Base-by-base conservation (phyloP, 805 yeast genomes). In the Blastobotrys robertii region DNA sequence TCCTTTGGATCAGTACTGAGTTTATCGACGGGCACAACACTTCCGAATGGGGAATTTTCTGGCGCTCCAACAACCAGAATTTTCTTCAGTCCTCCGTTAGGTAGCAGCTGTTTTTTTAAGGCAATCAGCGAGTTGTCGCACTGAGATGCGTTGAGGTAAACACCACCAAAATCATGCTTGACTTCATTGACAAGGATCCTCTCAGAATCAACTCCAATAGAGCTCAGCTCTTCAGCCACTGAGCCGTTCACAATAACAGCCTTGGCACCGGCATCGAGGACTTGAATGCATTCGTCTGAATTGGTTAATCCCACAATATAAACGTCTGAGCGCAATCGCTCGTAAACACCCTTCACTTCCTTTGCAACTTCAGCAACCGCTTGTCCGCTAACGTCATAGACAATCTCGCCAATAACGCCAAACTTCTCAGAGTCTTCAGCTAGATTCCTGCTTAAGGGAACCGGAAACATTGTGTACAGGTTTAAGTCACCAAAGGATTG, bases 201-300 rank as follows among this genome's bases (percentile, higher is more conserved):
- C 4, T 61, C 54, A 8, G 60, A 55, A 33, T 84, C 81, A 33
- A 81, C 71, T 12, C 80, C 82, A 12, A 70, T 60, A 1, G 55
- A 63, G 11, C 65, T 51, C 15, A 72, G 56, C 31, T 55, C 63
- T 0, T 54, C 52, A 1, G 61, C 67, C 30, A 55, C 57, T 2
- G 50, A 39, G 6, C 48, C 53, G 3, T 60, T 39, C 22, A 72
- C 68, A 43, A 77, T 63, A 3, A 81, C 53, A 13, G 68, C 65
- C 19, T 62, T 55, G 10, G 79, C 73, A 37, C 92, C 92, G 40
- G 66, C 67, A 54, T 84, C 82, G 44, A 84, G 67, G 32, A 81
- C 56, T 7, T 66, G 72, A 33, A 79, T 64, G 13, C 68, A 55
- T 12, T 57, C 59, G 45, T 79, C 81, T 34, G 68, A 66, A 30